Evolutionary conservation across 2,329 filamentous ascomycete genomes (phyloP).

Genomic region (Dactylellina haptotyla): DNA sequence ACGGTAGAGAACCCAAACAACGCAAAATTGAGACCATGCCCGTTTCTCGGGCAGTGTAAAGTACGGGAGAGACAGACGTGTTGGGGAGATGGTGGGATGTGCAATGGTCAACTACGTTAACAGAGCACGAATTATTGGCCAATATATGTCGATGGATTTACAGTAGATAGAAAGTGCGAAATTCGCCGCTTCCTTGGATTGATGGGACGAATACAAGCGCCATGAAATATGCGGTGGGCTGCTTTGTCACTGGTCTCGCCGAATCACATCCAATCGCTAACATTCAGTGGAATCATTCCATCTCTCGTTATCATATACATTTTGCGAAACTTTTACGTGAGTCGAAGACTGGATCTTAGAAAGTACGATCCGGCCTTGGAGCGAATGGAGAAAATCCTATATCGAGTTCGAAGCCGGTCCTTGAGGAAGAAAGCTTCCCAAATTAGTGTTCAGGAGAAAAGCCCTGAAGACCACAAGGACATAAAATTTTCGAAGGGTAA

Average conservation of each 20-base stretch:
- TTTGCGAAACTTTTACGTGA: conserved; percentile 27
- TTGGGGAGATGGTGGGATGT: too few species aligned
- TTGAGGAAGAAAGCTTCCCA: conserved; percentile 16
- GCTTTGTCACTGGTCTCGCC: not conserved
- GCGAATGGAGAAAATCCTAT: conserved; percentile 37
- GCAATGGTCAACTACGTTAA: too few species aligned
- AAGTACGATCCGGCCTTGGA: conserved; percentile 1
- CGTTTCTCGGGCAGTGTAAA: too few species aligned
- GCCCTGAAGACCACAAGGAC: not conserved
- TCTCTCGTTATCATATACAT: conserved; percentile 44
- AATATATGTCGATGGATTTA: too few species aligned
- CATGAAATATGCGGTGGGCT: not conserved
- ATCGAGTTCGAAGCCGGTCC: conserved; percentile 19
- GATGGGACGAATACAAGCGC: not conserved
- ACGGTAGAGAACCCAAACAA: too few species aligned
- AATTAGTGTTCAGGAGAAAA: conserved; percentile 1
- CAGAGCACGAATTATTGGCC: too few species aligned
- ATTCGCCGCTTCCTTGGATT: not conserved
- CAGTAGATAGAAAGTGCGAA: not conserved
- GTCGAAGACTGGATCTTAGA: not conserved
- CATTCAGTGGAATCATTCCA: conserved; percentile 5
- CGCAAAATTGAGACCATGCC: too few species aligned
- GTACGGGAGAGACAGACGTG: too few species aligned
- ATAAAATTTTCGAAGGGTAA: not conserved
- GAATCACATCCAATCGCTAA: not conserved